Base-by-base conservation (phyloP, 345 rosid species). In the Erucastrum elatum region DNA sequence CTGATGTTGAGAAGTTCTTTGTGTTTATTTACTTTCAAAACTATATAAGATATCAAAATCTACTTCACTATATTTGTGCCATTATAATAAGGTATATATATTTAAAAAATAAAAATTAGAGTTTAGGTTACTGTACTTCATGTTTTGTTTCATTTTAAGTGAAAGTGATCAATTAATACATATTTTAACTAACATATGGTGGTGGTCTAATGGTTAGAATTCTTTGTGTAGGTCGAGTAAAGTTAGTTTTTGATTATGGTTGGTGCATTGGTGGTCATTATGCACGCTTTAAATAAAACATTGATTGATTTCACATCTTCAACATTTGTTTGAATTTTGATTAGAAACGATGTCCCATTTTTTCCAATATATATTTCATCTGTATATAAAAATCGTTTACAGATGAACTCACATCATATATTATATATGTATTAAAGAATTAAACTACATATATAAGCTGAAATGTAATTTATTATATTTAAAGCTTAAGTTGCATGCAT, bases 401-500 rank as follows among this genome's bases (percentile, higher is more conserved):
- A 53, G 6, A 53, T 53, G 21, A 53, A 53, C 55, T 4, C 55
- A 49, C 25, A 53, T 16, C 59, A 53, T 49, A 53, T 49, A 49
- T 12, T 21, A 21, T 46, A 49, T 12, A 44, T 46, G 13, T 46
- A 44, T 10, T 11, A 55, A 11, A 41, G 13, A 13, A 41, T 41
- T 46, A 46, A 39, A 10, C n/a, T 44, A 37, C 44, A 41, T 44
- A 35, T 6, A 35, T 35, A 44, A 12, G 53, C 53, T 46, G 53
- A 67, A 66, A 72, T 66, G n/a, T 65, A 16, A 58, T 70, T 68
- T 72, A 73, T 67, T 63, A 80, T 74, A 74, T 16, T 13, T 34
- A 26, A 61, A 74, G 71, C 53, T 6, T 79, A 66, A 44, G 70
- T 62, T 62, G 71, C 66, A 68, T 66, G 78, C 75, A 74, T 74